A percentile compares a stretch with the other conserved stretches of the same genome.
Conservation (phyloP, 2,329 filamentous ascomycete species). For the Epichloe aotearoae region DNA sequence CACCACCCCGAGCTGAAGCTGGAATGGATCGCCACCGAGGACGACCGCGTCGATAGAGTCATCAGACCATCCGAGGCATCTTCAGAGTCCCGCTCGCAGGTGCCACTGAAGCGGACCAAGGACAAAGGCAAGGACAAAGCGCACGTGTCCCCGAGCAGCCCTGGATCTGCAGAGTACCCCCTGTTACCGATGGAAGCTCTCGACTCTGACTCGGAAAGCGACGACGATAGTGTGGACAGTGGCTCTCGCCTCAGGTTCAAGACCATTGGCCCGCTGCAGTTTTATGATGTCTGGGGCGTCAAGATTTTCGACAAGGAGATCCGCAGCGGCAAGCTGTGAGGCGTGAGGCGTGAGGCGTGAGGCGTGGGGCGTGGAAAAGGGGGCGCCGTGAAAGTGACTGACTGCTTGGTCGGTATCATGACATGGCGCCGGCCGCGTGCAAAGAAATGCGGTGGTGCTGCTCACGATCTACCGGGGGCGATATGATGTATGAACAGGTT, state of each 20-base stretch:
- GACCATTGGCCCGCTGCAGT: constrained; percentile 23
- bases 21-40: constrained; percentile 45
- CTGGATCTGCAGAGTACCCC: constrained; percentile 12
- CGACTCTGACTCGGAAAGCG: constrained; percentile 22
- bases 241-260: constrained; percentile 22
- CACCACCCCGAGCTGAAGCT: constrained; percentile 42
- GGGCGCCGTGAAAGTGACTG: background rate
- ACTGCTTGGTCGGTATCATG: no score
- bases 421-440: no score
- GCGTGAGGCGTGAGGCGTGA: no score
- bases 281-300: constrained; percentile 31
- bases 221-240: constrained; percentile 18
- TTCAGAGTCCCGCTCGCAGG: constrained; percentile 15
- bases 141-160: constrained; percentile 6
- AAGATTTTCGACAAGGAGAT: constrained; percentile 48
- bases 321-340: constrained; percentile 11
- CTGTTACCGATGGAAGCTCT: constrained; percentile 16
- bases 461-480: no score
- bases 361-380: background rate
- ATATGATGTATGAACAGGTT: no score
- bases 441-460: no score
- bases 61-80: constrained; percentile 24
- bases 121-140: constrained; percentile 22
- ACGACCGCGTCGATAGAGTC: constrained; percentile 35
- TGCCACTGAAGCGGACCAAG: constrained; percentile 20